Base-by-base conservation (phyloP, 2,329 filamentous ascomycete genomes). In the Aspergillus novoparasiticus region DNA sequence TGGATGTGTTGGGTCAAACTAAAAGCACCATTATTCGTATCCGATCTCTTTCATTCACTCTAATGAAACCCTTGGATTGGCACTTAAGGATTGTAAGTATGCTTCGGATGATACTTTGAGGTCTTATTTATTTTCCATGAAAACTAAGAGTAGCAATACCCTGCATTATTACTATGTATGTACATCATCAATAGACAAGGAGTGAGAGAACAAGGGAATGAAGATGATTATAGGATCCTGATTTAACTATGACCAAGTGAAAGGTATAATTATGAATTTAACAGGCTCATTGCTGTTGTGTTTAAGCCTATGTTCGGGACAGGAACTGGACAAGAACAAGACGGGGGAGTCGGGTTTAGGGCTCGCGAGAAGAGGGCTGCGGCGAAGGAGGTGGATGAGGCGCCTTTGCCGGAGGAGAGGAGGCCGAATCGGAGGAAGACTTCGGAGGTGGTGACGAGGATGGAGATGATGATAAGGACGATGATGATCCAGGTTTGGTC, bases 401-500 rank as follows among this genome's bases (percentile, higher is more conserved):
- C 26, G 14, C 67, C 68, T 59, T 76, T 69, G 26, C 73, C 71
- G 26, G 75, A 66, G 21, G 77, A 75, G 58, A 97, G 80, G 59
- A 97, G 90, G 32, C 85, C 89, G 74, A 98, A 98, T 8, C 95
- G 86, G 57, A 99, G 82, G 60, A 90, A 87, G 10, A 98, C 94
- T 80, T 99, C 95, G 4, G 90, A 89, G 57, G 92, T 90, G 2
- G 95, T 98, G 59, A 99, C 93, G 58, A 93, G 83, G 72, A 99
- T 98, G 74, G 90, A 94, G 69, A 98, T 83, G 54, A 96, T 79
- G 74, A 99, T 99, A 53, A 99, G 86, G 53, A 97, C 85, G 72
- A 99, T 99, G 78, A 98, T 90, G 77, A 99, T 98, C 94, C 94
- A 98, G 1, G 95, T 99, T 75, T 97, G 96, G 68, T 86, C 81